Conservation (phyloP, 257 asterid species). For the Striga asiatica region DNA sequence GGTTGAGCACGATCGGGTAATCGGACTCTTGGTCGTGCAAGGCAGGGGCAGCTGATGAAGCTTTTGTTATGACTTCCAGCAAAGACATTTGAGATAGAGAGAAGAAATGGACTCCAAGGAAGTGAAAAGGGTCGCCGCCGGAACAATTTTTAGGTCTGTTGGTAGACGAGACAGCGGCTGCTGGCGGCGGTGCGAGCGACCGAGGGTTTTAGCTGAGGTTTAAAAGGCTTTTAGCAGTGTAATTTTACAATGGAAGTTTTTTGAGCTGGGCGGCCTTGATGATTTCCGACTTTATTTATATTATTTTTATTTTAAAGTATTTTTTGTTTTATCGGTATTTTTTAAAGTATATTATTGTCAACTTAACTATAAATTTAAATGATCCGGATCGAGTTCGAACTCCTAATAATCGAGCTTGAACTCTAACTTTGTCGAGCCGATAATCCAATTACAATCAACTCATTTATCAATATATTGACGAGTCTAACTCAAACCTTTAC, state of each 20-base stretch:
- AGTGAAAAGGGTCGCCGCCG: too few species aligned
- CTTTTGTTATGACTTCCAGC: slow-evolving; percentile 54
- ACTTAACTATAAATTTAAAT: too few species aligned
- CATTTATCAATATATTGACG: too few species aligned
- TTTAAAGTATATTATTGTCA: too few species aligned
- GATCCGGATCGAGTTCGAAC: too few species aligned
- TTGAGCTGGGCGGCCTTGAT: neutral
- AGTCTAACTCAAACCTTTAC: too few species aligned
- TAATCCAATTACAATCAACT: too few species aligned
- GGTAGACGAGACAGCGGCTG: neutral
- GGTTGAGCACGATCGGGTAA: slow-evolving; percentile 49
- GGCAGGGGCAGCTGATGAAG: slow-evolving; percentile 26
- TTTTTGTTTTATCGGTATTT: too few species aligned
- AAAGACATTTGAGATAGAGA: slow-evolving; percentile 37
- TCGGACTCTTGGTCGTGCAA: slow-evolving; percentile 19
- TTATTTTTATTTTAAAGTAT: too few species aligned
- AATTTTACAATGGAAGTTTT: neutral
- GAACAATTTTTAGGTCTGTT: neutral
- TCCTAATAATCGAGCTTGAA: too few species aligned
- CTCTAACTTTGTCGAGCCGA: too few species aligned
- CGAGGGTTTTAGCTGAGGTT: neutral
- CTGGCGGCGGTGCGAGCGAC: neutral
- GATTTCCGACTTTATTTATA: neutral
- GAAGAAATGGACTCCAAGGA: too few species aligned
- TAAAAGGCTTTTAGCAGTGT: neutral